phyloP scores from a whole-genome alignment of 768 basidiomycete genomes.

The Suillus discolor region DNA sequence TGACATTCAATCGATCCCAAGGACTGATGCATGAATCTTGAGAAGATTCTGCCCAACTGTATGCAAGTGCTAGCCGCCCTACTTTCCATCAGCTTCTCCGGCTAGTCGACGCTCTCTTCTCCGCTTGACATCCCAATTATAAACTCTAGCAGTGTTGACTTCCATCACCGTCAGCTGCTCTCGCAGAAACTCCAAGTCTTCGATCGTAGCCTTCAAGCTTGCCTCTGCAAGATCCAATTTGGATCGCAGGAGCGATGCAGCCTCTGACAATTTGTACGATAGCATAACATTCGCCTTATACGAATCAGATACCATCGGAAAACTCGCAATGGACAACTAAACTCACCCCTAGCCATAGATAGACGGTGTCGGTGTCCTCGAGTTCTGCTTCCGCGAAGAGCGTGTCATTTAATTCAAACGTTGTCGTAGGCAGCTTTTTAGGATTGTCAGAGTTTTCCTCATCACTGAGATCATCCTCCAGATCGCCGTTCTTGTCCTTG shows the following conservation, averaged over 20 bases:
- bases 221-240: conserved; percentile 77
- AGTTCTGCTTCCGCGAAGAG: conserved; percentile 91
- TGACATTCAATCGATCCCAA: too few relatives aligned
- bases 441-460: conserved; percentile 38
- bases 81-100: conserved; percentile 33
- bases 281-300: conserved; percentile 95
- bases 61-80: conserved; percentile 1
- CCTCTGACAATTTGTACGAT: conserved; percentile 83
- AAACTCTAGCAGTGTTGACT: conserved; percentile 91
- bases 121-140: conserved; percentile 94
- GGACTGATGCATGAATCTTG: too few relatives aligned
- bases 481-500: conserved; percentile 52
- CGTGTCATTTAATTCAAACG: conserved; percentile 96
- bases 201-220: conserved; percentile 66
- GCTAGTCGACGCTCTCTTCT: conserved; percentile 59
- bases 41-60: too few relatives aligned
- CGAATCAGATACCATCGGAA: neutral
- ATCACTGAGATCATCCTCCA: conserved; percentile 57
- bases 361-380: conserved; percentile 86
- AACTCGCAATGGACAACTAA: neutral
- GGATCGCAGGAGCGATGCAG: conserved; percentile 68
- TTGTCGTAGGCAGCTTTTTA: conserved; percentile 67
- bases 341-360: conserved; percentile 93
- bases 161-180: conserved; percentile 98
- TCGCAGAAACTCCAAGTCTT: conserved; percentile 90